Evolutionary conservation across 2,329 filamentous ascomycete genomes (phyloP).

Genomic region (Cucurbitaria berberidis): DNA sequence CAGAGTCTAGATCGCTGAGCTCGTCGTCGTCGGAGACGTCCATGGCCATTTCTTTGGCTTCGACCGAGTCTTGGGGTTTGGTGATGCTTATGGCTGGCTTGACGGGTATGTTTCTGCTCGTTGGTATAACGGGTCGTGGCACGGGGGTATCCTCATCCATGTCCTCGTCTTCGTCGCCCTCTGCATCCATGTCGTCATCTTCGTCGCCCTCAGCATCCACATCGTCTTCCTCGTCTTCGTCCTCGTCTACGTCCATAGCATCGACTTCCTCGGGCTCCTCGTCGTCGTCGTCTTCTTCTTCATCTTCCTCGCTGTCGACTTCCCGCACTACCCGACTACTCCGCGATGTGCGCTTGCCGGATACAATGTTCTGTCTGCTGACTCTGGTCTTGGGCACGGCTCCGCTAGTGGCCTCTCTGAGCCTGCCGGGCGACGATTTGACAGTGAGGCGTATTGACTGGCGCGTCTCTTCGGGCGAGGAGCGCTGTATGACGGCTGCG

Average conservation of each 20-base stretch:
- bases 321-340: constrained; percentile 49
- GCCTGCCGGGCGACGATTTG: constrained; percentile 57
- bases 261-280: constrained; percentile 47
- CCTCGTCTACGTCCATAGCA: constrained; percentile 51
- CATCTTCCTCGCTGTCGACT: constrained; percentile 51
- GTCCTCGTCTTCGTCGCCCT: constrained; percentile 49
- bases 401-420: constrained; percentile 55
- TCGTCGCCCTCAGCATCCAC: constrained; percentile 45
- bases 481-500: constrained; percentile 47
- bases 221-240: constrained; percentile 42
- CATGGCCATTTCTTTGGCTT: constrained; percentile 58
- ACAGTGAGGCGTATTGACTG: constrained; percentile 57
- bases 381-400: constrained; percentile 36
- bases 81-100: constrained; percentile 46
- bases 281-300: constrained; percentile 47
- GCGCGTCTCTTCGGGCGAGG: constrained; percentile 51
- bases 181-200: constrained; percentile 49
- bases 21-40: constrained; percentile 56
- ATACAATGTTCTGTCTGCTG: constrained; percentile 45
- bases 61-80: constrained; percentile 51
- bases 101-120: constrained; percentile 30
- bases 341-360: constrained; percentile 47
- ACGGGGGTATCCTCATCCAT: constrained; percentile 43
- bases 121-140: constrained; percentile 32
- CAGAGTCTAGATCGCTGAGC: constrained; percentile 48